Conservation (phyloP, 1,284 basidiomycete species). For the Ceratobasidium sp. region DNA sequence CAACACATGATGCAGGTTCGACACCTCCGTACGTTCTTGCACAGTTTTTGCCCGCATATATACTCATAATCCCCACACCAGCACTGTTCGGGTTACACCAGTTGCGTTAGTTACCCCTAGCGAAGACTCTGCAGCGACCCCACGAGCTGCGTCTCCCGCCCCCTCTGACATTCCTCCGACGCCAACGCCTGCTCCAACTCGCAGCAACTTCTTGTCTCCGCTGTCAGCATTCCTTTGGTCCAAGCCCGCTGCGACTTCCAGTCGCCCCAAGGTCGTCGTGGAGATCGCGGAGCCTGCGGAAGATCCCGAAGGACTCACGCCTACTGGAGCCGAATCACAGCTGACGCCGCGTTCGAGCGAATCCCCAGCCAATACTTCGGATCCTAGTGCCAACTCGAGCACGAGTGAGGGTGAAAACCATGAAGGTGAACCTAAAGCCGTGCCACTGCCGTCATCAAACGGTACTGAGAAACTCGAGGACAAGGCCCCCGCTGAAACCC, state of each 20-base stretch:
- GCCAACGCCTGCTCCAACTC: slow-evolving; percentile 26
- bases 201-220: slow-evolving; percentile 44
- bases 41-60: not conserved
- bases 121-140: slow-evolving; percentile 26
- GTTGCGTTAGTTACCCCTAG: not conserved
- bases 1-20: slow-evolving; percentile 61
- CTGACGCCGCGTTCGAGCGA: slow-evolving; percentile 16
- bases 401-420: not conserved
- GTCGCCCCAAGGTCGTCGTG: slow-evolving; percentile 34
- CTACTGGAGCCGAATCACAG: slow-evolving; percentile 11
- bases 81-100: slow-evolving; percentile 7
- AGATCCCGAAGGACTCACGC: not conserved
- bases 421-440: slow-evolving; percentile 17
- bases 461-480: slow-evolving; percentile 35
- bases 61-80: not conserved
- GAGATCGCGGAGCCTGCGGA: slow-evolving; percentile 25
- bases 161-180: not conserved
- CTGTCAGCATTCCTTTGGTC: slow-evolving; percentile 43
- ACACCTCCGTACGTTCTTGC: slow-evolving; percentile 29
- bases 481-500: slow-evolving; percentile 11
- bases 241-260: slow-evolving; percentile 25
- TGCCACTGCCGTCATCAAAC: not conserved
- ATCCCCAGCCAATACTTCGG: not conserved
- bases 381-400: slow-evolving; percentile 7
- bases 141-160: slow-evolving; percentile 17